phyloP scores from a whole-genome alignment of 2,329 filamentous ascomycete species.

The Penicillium sp. region DNA sequence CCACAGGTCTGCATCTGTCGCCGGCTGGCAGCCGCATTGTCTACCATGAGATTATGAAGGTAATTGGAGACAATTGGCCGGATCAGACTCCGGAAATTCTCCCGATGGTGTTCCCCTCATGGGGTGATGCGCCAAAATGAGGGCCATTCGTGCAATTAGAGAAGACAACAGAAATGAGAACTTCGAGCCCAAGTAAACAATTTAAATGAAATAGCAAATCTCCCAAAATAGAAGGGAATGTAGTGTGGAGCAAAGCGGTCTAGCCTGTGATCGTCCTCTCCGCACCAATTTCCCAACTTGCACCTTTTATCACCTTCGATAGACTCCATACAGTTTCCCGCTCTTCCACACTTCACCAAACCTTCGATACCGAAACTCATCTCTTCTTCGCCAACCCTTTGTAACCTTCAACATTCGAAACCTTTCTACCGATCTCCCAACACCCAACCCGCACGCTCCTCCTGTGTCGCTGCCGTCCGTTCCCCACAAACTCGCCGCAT shows the following conservation, averaged over 20 bases:
- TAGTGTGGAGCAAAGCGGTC: not conserved
- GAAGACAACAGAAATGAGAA: not conserved
- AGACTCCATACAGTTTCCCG: not conserved
- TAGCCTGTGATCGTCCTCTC: not conserved
- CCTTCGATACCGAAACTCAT: no score
- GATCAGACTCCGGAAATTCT: constrained; percentile 57
- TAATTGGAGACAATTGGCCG: constrained; percentile 55
- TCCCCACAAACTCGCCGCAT: constrained; percentile 8
- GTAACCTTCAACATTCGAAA: no score
- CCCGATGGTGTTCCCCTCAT: constrained; percentile 56
- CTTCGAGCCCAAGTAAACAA: not conserved
- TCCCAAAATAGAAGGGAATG: not conserved
- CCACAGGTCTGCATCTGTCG: constrained; percentile 60
- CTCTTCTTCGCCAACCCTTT: no score
- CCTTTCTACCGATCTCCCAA: not conserved
- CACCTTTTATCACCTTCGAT: not conserved
- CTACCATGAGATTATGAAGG: constrained; percentile 55
- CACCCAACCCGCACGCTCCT: not conserved
- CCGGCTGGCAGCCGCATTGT: constrained; percentile 59
- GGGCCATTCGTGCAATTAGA: not conserved
- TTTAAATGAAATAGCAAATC: not conserved
- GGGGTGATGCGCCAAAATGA: constrained; percentile 48
- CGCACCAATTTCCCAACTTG: constrained; percentile 8
- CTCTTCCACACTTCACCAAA: not conserved
- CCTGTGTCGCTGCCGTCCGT: constrained; percentile 1